Conservation (phyloP, 768 basidiomycete genomes). For the Kwoniella europaea region DNA sequence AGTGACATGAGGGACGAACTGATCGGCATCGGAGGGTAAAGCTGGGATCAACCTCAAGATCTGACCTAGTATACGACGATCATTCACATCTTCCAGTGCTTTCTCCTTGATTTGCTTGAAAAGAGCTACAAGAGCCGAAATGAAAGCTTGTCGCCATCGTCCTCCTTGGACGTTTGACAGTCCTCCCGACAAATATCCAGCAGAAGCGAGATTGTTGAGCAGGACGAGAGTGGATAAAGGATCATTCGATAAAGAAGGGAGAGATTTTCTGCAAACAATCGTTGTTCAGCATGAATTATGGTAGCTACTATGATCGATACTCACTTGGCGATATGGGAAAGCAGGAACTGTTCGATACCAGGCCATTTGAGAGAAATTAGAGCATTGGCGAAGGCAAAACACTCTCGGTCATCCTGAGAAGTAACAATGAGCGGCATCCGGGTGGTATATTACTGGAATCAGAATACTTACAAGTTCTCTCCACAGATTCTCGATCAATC, state of each 20-base stretch:
- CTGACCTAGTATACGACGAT: slow-evolving; percentile 32
- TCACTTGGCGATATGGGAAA: slow-evolving; percentile 52
- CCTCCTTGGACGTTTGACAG: slow-evolving; percentile 55
- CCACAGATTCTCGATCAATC: slow-evolving; percentile 49
- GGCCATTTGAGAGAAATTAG: slow-evolving; percentile 48
- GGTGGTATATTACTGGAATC: too few relatives aligned
- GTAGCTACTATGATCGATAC: slow-evolving; percentile 8
- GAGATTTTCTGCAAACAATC: slow-evolving; percentile 27
- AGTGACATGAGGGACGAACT: slow-evolving; percentile 24
- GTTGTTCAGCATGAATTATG: not conserved
- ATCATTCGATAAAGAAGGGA: slow-evolving; percentile 27
- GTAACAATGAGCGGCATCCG: slow-evolving; percentile 4
- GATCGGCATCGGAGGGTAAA: slow-evolving; percentile 26
- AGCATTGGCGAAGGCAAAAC: slow-evolving; percentile 46
- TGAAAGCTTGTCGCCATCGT: slow-evolving; percentile 47
- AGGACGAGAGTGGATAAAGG: slow-evolving; percentile 49
- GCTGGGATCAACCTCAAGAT: slow-evolving; percentile 33
- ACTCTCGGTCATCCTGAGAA: slow-evolving; percentile 30
- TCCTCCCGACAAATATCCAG: slow-evolving; percentile 51
- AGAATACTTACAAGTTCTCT: slow-evolving; percentile 33
- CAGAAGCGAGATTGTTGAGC: slow-evolving; percentile 52
- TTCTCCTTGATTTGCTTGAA: not conserved
- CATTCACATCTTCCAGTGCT: slow-evolving; percentile 5
- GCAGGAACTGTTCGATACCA: slow-evolving; percentile 56
- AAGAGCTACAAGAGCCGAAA: slow-evolving; percentile 23